Percentiles rank a stretch among this genome's conserved stretches.
These are phyloP conservation scores for Aspergillus saccharolyticus DNA, from an alignment of 495 filamentous ascomycete genomes.

Conservation along the genomic window DNA sequence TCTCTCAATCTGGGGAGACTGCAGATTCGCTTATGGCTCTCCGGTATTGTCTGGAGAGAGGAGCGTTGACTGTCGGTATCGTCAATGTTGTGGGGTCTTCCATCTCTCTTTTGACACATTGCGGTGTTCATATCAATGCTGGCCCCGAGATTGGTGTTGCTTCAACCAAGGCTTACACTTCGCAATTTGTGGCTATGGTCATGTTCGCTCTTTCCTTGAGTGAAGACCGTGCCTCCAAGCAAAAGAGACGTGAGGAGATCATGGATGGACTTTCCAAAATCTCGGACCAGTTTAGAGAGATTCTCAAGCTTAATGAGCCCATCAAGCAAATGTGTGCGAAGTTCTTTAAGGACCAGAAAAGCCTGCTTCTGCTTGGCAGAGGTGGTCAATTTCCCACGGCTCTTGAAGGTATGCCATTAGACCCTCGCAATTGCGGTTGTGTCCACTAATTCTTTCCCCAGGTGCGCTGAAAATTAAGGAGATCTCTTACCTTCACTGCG, in stretches of 20 bases:
- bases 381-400: constrained; percentile 96
- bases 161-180: constrained; percentile 98
- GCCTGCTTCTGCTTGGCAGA: constrained; percentile 83
- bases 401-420: constrained; percentile 65
- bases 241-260: constrained; percentile 88
- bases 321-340: constrained; percentile 91
- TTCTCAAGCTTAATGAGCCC: constrained; percentile 81
- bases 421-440: not conserved
- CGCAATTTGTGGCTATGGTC: constrained; percentile 97
- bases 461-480: constrained; percentile 98
- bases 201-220: constrained; percentile 97
- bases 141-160: constrained; percentile 98
- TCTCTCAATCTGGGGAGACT: constrained; percentile 97
- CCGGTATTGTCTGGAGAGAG: constrained; percentile 93
- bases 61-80: constrained; percentile 93
- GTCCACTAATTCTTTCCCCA: constrained; percentile 23
- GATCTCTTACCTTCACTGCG: constrained; percentile 98
- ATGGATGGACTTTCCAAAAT: constrained; percentile 87
- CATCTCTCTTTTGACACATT: constrained; percentile 97
- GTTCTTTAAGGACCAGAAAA: constrained; percentile 96
- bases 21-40: constrained; percentile 98
- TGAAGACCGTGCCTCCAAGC: constrained; percentile 94
- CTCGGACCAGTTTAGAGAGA: constrained; percentile 85
- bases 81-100: constrained; percentile 98
- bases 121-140: constrained; percentile 98